phyloP scores from a whole-genome alignment of 805 yeast species.

The Clavispora santaluciae region DNA sequence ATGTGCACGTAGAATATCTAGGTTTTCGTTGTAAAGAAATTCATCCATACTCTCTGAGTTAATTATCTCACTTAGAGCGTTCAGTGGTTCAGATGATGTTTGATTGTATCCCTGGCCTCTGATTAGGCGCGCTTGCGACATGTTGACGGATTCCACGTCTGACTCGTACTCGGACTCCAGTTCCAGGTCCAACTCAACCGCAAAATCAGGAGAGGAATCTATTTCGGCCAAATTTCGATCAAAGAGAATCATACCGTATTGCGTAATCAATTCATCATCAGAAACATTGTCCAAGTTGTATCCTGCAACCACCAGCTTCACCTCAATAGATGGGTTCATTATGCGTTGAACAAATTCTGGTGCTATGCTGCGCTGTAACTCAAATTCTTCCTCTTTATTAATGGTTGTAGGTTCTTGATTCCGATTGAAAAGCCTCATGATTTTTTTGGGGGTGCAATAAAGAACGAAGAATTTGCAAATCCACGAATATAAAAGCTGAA shows the following conservation, averaged over 20 bases:
- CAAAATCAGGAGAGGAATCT: slow-evolving; percentile 11
- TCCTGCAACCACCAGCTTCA: not conserved
- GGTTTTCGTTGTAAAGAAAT: slow-evolving; percentile 10
- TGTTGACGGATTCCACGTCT: slow-evolving; percentile 4
- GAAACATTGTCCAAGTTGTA: not conserved
- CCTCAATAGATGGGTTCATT: not conserved
- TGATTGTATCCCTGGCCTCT: not conserved
- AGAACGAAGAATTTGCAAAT: slow-evolving; percentile 11
- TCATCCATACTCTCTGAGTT: slow-evolving; percentile 6
- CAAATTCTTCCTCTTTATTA: slow-evolving; percentile 6
- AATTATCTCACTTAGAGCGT: slow-evolving; percentile 7
- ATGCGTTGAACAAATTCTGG: slow-evolving; percentile 25
- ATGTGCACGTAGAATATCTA: slow-evolving; percentile 26
- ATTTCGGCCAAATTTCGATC: slow-evolving; percentile 3
- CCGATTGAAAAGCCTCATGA: slow-evolving; percentile 2
- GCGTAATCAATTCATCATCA: not conserved
- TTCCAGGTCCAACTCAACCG: not conserved
- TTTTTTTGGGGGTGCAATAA: slow-evolving; percentile 2
- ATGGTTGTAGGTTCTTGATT: not conserved
- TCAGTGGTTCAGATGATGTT: not conserved
- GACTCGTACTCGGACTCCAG: slow-evolving; percentile 4
- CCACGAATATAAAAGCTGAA: slow-evolving; percentile 20
- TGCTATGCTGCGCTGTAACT: slow-evolving; percentile 7
- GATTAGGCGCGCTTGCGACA: not conserved
- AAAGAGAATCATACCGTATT: not conserved